Conservation (phyloP, 169 alveolate species). For the Cryptosporidium sp. region DNA sequence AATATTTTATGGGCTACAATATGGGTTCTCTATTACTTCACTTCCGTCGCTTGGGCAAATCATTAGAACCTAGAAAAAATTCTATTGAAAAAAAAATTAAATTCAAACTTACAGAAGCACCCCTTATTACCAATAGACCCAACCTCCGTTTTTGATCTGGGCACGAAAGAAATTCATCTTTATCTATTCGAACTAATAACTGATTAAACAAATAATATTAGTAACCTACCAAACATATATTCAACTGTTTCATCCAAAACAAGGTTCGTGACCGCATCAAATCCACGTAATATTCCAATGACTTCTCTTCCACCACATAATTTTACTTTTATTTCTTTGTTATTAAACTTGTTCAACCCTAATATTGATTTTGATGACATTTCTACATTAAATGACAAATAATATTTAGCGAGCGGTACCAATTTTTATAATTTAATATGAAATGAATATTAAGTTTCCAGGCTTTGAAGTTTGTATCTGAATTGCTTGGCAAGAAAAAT, state of each 20-base stretch:
- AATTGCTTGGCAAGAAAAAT: too few relatives aligned
- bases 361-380: conserved; percentile 69
- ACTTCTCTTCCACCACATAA: conserved; percentile 89
- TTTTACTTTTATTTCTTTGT: conserved; percentile 60
- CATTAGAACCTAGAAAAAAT: conserved; percentile 49
- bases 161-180: not conserved
- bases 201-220: not conserved
- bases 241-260: conserved; percentile 95
- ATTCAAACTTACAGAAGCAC: conserved; percentile 70
- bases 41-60: conserved; percentile 69
- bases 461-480: not conserved
- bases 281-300: conserved; percentile 89
- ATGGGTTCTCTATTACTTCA: conserved; percentile 56
- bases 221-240: conserved; percentile 79
- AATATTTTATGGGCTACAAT: not conserved
- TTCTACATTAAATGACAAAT: not conserved
- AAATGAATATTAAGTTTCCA: not conserved
- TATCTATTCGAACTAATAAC: not conserved
- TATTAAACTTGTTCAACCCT: conserved; percentile 53
- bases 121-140: conserved; percentile 51
- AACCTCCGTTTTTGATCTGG: conserved; percentile 13
- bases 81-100: not conserved
- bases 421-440: not conserved
- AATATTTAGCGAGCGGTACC: conserved; percentile 13
- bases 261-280: conserved; percentile 90